Base-by-base conservation (phyloP, 2,329 filamentous ascomycete species). In the Herpotrichia juniperi region DNA sequence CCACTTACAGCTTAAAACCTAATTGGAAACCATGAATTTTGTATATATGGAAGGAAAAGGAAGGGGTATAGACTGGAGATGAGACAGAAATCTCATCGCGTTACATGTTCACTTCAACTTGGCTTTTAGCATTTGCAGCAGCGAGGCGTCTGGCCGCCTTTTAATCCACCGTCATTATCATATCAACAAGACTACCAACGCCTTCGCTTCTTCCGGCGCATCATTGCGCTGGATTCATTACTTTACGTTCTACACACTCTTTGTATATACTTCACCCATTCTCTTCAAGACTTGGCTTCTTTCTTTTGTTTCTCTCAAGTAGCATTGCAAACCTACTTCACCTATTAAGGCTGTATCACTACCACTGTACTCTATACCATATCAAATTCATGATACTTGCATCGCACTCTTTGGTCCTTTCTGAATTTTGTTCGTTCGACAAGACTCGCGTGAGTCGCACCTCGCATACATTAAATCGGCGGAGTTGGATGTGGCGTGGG, bases 221-320 rank as follows among this genome's bases (percentile, higher is more conserved):
- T n/a, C 22, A 10, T 40, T 19, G 40, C 8, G 10, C 25, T 17
- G 24, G 7, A 25, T 24, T 14, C 19, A 21, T 43, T 43, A 10
- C 17, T 30, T 16, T 28, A 37, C 26, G 6, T 43, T 30, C 40
- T 8, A 43, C n/a, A 43, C 40, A 14, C 25, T 43, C 25, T 11
- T 43, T 40, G 37, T 43, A 43, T 8, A 43, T 43, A 31, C 19
- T 12, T 25, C 22, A n/a, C n/a, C n/a, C 37, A 40, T 40, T 40
- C 10, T 10, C 37, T 40, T 40, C 37, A 40, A 21, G 19, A 25
- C 3, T 24, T 24, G 16, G n/a, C 35, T 43, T 43, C 25, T 42
- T 42, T 42, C 25, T 8, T 43, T 43, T n/a, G 19, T 43, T n/a
- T 43, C 30, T 14, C 5, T 24, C 25, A 43, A n/a, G 9, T 28